phyloP scores from a whole-genome alignment of 495 filamentous ascomycete genomes.

The Annulohypoxylon nitens region DNA sequence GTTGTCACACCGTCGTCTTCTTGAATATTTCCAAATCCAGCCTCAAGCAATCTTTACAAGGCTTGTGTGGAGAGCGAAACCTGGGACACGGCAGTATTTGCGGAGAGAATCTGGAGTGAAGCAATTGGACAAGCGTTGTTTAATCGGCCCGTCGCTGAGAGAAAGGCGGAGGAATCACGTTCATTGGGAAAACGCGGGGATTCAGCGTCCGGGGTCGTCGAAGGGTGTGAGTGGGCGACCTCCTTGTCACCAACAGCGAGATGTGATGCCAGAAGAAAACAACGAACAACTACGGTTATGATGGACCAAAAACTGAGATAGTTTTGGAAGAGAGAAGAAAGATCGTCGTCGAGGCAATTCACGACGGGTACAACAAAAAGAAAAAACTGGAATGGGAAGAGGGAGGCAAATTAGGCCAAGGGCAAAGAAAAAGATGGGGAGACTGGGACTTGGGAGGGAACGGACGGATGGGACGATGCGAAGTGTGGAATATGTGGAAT shows the following conservation, averaged over 20 bases:
- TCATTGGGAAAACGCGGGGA: constrained; percentile 55
- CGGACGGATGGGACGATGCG: constrained; percentile 37
- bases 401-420: constrained; percentile 30
- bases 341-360: constrained; percentile 33
- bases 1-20: constrained; percentile 10
- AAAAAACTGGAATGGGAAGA: constrained; percentile 28
- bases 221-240: constrained; percentile 24
- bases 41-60: constrained; percentile 34
- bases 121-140: constrained; percentile 48
- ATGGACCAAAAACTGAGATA: constrained; percentile 38
- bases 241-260: constrained; percentile 11
- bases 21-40: constrained; percentile 42
- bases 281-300: constrained; percentile 29
- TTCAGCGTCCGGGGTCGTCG: constrained; percentile 44
- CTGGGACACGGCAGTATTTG: constrained; percentile 41
- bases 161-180: constrained; percentile 51
- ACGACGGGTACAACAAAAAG: constrained; percentile 26
- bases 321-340: constrained; percentile 22
- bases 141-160: constrained; percentile 54
- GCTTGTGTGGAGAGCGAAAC: constrained; percentile 28
- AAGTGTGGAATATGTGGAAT: background rate
- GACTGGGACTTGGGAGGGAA: constrained; percentile 1
- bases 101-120: constrained; percentile 49
- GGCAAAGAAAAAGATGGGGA: constrained; percentile 40
- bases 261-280: constrained; percentile 22